Conservation (phyloP, 2,329 filamentous ascomycete species). For the Aureobasidium sp. region DNA sequence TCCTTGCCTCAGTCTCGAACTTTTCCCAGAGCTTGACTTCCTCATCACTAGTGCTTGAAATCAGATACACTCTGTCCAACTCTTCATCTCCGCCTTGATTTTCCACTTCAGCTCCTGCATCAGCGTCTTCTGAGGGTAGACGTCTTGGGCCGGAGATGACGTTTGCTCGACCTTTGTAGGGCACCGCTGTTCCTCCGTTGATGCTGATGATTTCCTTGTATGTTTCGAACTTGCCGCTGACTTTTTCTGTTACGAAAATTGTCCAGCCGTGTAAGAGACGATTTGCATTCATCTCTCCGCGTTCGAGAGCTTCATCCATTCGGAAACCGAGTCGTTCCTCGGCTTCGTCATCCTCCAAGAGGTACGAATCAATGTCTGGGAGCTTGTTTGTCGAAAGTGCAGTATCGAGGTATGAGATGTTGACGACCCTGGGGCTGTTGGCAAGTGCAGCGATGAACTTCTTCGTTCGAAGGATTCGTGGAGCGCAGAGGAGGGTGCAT, state of each 20-base stretch:
- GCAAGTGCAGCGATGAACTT: slow-evolving; percentile 95
- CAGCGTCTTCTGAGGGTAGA: slow-evolving; percentile 62
- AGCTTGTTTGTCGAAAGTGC: slow-evolving; percentile 73
- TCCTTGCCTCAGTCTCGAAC: slow-evolving; percentile 82
- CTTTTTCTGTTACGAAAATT: slow-evolving; percentile 85
- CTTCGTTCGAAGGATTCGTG: slow-evolving; percentile 86
- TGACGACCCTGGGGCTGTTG: slow-evolving; percentile 80
- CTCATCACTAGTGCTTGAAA: slow-evolving; percentile 72
- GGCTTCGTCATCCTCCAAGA: slow-evolving; percentile 74
- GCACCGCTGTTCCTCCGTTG: slow-evolving; percentile 86
- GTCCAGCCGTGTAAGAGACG: slow-evolving; percentile 78
- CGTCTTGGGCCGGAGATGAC: slow-evolving; percentile 53
- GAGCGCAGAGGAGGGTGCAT: slow-evolving; percentile 90
- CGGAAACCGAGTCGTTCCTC: slow-evolving; percentile 78
- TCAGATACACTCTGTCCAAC: slow-evolving; percentile 72
- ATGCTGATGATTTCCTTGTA: slow-evolving; percentile 88
- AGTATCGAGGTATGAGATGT: slow-evolving; percentile 80
- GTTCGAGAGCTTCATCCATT: slow-evolving; percentile 71
- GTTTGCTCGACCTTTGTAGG: slow-evolving; percentile 75
- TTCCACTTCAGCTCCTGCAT: slow-evolving; percentile 60
- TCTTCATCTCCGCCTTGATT: slow-evolving; percentile 66
- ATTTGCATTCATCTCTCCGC: slow-evolving; percentile 80
- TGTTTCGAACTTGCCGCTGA: slow-evolving; percentile 84
- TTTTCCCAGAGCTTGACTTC: slow-evolving; percentile 82
- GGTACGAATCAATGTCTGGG: slow-evolving; percentile 70